Conservation (phyloP, 2,329 filamentous ascomycete genomes). For the Plectosphaerella sp. region DNA sequence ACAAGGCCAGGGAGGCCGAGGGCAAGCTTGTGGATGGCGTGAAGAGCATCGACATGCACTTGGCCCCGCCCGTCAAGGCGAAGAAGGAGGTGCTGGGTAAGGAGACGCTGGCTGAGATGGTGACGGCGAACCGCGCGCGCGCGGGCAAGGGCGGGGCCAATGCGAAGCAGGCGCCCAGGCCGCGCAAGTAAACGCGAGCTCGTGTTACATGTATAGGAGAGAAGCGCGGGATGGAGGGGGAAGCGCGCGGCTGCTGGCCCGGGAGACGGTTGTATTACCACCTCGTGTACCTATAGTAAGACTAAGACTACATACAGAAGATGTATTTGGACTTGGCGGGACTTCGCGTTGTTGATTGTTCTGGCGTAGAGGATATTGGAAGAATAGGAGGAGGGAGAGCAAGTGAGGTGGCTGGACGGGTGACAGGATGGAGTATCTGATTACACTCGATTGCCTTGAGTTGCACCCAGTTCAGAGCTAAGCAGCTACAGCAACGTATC, state of each 20-base stretch:
- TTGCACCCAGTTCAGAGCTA: too few species aligned
- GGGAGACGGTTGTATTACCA: background rate
- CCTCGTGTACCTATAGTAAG: background rate
- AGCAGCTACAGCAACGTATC: too few species aligned
- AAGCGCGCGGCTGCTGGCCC: background rate
- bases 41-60: slow-evolving; percentile 37
- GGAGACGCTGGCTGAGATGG: slow-evolving; percentile 24
- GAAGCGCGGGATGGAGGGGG: background rate
- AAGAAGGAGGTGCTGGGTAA: slow-evolving; percentile 15
- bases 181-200: background rate
- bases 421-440: too few species aligned
- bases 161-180: background rate
- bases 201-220: background rate
- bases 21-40: slow-evolving; percentile 58
- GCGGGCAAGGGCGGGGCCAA: background rate
- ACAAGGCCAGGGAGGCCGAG: slow-evolving; percentile 47
- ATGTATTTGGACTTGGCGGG: background rate
- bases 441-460: too few species aligned
- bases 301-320: background rate
- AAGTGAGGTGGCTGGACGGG: too few species aligned
- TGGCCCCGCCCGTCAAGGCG: slow-evolving; percentile 15
- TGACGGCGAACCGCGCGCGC: slow-evolving; percentile 13
- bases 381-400: too few species aligned
- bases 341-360: too few species aligned
- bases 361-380: too few species aligned